Conservation (phyloP, 495 filamentous ascomycete genomes). For the Hypoxylon trugodes region DNA sequence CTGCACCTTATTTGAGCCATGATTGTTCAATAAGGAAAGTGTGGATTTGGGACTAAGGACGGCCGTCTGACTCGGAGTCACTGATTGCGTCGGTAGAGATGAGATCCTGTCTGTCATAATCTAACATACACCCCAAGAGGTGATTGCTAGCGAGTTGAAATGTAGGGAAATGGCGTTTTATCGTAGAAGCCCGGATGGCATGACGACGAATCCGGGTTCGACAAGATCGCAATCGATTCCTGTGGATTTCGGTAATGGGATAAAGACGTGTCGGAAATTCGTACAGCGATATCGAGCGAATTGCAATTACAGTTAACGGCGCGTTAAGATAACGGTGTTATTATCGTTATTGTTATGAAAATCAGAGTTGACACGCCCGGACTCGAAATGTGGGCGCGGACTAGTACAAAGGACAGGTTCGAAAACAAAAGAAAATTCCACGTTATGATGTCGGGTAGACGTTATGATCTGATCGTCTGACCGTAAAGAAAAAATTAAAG, state of each 20-base stretch:
- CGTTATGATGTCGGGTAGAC: slow-evolving; percentile 20
- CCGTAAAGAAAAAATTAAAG: slow-evolving; percentile 4
- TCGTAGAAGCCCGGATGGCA: slow-evolving; percentile 64
- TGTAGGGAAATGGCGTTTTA: slow-evolving; percentile 51
- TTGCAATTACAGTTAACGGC: slow-evolving; percentile 18
- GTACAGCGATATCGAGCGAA: slow-evolving; percentile 23
- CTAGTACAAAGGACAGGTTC: slow-evolving; percentile 33
- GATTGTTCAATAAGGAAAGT: slow-evolving; percentile 58
- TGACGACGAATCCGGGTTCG: slow-evolving; percentile 59
- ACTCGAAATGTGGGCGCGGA: slow-evolving; percentile 30
- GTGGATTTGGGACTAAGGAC: slow-evolving; percentile 60
- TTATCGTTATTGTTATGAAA: slow-evolving; percentile 18
- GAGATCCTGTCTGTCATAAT: slow-evolving; percentile 94
- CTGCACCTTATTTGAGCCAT: slow-evolving; percentile 63
- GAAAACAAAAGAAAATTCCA: slow-evolving; percentile 42
- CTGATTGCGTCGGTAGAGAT: slow-evolving; percentile 66
- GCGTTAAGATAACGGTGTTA: slow-evolving; percentile 20
- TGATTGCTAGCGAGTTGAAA: slow-evolving; percentile 51
- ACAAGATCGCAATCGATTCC: slow-evolving; percentile 45
- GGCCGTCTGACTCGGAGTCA: slow-evolving; percentile 59
- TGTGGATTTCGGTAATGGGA: slow-evolving; percentile 21
- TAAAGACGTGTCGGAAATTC: slow-evolving; percentile 11
- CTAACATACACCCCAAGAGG: slow-evolving; percentile 68
- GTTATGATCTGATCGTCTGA: slow-evolving; percentile 23
- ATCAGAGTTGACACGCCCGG: slow-evolving; percentile 30